Conservation (phyloP, 2,329 filamentous ascomycete species). For the Alternaria sp. region DNA sequence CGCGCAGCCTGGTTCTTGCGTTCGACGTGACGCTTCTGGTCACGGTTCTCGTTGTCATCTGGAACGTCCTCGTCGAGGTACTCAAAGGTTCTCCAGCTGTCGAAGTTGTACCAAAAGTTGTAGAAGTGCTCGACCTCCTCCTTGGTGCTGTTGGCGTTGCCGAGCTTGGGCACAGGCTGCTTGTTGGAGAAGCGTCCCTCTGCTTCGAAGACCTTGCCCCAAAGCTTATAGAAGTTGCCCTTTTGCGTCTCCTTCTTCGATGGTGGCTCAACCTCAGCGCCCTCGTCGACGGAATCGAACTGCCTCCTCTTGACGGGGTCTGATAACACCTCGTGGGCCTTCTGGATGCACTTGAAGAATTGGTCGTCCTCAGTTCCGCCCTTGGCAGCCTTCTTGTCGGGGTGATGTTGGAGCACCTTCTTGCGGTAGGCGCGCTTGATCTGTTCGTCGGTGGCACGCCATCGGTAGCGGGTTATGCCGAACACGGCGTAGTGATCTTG, state of each 20-base stretch:
- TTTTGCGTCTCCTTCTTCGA: conserved; percentile 88
- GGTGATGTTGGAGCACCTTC: conserved; percentile 99
- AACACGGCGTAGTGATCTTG: conserved; percentile 99
- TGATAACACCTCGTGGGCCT: conserved; percentile 90
- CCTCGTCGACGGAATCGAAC: conserved; percentile 96
- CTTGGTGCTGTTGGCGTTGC: conserved; percentile 82
- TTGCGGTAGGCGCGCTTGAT: conserved; percentile 99
- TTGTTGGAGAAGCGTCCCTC: conserved; percentile 92
- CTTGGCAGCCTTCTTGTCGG: conserved; percentile 95
- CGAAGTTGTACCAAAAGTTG: conserved; percentile 99
- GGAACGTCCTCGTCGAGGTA: conserved; percentile 99
- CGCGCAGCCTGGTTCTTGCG: conserved; percentile 97
- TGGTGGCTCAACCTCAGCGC: conserved; percentile 89
- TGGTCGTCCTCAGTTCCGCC: conserved; percentile 90
- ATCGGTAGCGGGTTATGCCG: conserved; percentile 90
- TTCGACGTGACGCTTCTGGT: conserved; percentile 98
- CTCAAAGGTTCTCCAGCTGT: conserved; percentile 97
- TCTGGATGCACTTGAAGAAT: conserved; percentile 99
- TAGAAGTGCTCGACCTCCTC: conserved; percentile 95
- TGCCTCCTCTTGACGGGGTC: conserved; percentile 93
- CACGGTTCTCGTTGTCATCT: conserved; percentile 97
- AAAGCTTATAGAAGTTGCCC: conserved; percentile 94
- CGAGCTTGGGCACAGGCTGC: conserved; percentile 87
- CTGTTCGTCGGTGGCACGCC: conserved; percentile 92
- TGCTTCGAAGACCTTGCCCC: conserved; percentile 87